Evolutionary conservation across 805 yeast species (phyloP), one percentile per base, ranked within the genome.

Genomic region (Candida manassasensis): DNA sequence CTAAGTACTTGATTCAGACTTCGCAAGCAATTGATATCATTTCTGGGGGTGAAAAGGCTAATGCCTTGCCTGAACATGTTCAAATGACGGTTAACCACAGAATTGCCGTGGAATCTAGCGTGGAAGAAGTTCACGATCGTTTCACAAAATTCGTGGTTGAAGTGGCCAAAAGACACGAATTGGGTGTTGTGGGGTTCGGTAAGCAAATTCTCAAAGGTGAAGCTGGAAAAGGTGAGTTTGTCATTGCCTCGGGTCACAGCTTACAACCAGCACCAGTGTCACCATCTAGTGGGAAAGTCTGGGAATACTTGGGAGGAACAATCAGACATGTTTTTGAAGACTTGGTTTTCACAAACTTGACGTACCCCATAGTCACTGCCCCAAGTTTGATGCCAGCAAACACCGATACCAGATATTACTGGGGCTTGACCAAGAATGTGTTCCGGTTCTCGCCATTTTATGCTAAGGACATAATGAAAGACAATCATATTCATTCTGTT

Each of bases 351-450:
- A 56, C 67, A 8, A 59, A 59, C 3, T 37, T 47, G n/a, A 55
- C 39, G 12, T 42, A 51, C 29, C 61, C 63, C 12, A 46, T 69
- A 11, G 47, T 72, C 27, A 69, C 77, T 11, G 66, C 82, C 2
- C 86, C 88, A 2, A 61, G 73, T 17, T 52, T 81, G 27, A 73
- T 77, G 70, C 67, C 83, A 2, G 88, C 81, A 14, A 81, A 81
- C 55, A 82, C 89, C 3, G 89, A 83, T 50, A 81, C 88, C 4
- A 61, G 66, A 38, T 67, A 72, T 48, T 83, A 79, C 56, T 80
- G 86, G 87, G 51, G 58, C 28, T 59, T 83, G 46, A 72, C 82
- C 2, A 55, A 64, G 24, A 72, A 81, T 48, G 79, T 83, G 35
- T 83, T 67, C 61, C 66, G 89, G 38, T 77, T 69, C 52, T 67